Evolutionary conservation across 192 early-diverging fungal species (phyloP), one percentile per base, ranked within the genome.

Genomic region (Mortierella alpina): DNA sequence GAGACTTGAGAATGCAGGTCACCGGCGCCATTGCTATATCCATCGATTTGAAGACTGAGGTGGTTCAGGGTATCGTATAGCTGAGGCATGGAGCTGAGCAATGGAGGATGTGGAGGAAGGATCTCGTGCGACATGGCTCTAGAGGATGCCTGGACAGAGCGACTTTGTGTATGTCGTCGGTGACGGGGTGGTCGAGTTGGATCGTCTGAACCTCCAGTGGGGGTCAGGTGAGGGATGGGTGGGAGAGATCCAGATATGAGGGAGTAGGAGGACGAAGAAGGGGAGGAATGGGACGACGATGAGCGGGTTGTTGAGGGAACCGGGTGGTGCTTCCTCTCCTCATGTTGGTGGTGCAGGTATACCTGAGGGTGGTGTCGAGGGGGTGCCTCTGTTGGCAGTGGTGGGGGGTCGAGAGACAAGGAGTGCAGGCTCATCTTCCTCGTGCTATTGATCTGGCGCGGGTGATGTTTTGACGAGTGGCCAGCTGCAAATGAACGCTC

Each of bases 351-450:
- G 5, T 60, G 60, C 2, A 76, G 41, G 40, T 61, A 63, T 39
- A 70, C 62, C 10, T 39, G n/a, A 42, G 68, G 75, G 40, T 70
- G 67, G 44, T 70, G 62, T 11, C 62, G 75, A 55, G 75, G 75
- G 51, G 75, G 63, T 23, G 67, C 75, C 48, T 78, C 54, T 22
- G 63, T 42, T 39, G 75, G 75, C 15, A 78, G 42, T 14, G 75
- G 75, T 7, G 75, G 74, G 17, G 74, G 74, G 20, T 46, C 55
- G 31, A 59, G 8, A 56, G 54, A 56, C 20, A 20, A 9, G 7
- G 54, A 56, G 41, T n/a, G 44, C 5, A 58, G 66, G 23, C 63
- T 39, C 64, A 20, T 50, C 50, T 22, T 66, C 40, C 11, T 49
- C 7, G 65, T 57, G 63, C 11, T 64, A 64, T 31, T 31, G 31